Evolutionary conservation across 495 filamentous ascomycete genomes (phyloP), one percentile per base, ranked within the genome.

Genomic region (Penicillium ucsense): DNA sequence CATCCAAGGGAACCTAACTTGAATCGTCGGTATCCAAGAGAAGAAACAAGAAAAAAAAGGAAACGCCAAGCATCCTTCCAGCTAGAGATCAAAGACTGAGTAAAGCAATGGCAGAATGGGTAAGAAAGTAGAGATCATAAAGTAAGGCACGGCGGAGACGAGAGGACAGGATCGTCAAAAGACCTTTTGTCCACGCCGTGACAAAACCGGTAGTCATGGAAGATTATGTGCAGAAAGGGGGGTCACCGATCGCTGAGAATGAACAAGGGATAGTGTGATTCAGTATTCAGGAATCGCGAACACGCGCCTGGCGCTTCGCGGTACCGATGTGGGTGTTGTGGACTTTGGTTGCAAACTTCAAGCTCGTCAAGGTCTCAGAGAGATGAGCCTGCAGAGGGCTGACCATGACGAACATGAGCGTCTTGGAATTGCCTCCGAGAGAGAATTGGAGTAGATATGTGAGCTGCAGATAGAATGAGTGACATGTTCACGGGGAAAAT

Each of bases 321-420:
- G 86, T 89, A 41, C 88, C 88, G 57, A 94, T 91, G 60, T 94
- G 86, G 8, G 87, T 91, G 57, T 89, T 90, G 69, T 90, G 85
- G 53, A 81, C 90, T 75, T 97, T 97, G 8, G 87, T 92, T 10
- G 94, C 92, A 70, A 99, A 99, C 60, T 94, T 85, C 61, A 99
- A 76, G 67, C 88, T 94, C 30, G 91, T 94, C 65, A 96, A 78
- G 9, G 89, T 96, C 74, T 99, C 94, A 45, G 79, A 82, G 45
- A 96, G 71, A 71, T 97, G 94, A 3, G 84, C 87, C 73, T 94
- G 84, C 43, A 97, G 68, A 31, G 92, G 92, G 61, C 85, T 90
- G 52, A 94, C 84, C 88, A 96, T 97, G 64, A 97, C 88, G 56
- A 99, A 95, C 92, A 97, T 99, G 50, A 99, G 85, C 4, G 94